Evolutionary conservation across 2,329 filamentous ascomycete genomes (phyloP).

Genomic region (Penicillium sp.): DNA sequence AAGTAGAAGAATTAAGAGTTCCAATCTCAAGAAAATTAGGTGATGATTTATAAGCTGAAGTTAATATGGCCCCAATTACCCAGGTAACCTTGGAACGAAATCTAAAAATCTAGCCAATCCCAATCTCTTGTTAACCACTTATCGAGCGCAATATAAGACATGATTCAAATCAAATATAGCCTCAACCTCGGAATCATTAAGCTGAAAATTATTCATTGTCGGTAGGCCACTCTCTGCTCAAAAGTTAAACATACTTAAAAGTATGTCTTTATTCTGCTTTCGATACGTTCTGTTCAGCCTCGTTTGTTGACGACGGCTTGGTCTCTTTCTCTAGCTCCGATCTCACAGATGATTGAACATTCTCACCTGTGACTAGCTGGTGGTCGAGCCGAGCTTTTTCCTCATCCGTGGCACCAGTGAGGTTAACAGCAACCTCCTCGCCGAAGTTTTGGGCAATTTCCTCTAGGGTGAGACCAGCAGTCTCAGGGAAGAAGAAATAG

Average conservation of each 20-base stretch:
- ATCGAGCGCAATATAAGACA: not conserved
- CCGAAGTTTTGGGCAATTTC: constrained; percentile 51
- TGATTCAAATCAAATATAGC: not conserved
- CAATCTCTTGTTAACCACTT: not conserved
- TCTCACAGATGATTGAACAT: not conserved
- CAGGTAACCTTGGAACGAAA: not conserved
- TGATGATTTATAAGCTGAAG: not conserved
- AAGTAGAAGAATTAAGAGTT: not conserved
- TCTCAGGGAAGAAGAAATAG: constrained; percentile 49
- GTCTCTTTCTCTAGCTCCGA: not conserved
- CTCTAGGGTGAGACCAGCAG: constrained; percentile 46
- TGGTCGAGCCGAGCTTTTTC: constrained; percentile 31
- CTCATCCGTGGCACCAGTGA: constrained; percentile 47
- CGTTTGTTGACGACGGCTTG: not conserved
- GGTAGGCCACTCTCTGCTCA: not conserved
- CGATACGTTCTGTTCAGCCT: not conserved
- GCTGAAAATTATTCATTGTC: not conserved
- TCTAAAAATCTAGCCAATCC: not conserved
- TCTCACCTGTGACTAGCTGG: constrained; percentile 4
- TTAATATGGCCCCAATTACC: not conserved
- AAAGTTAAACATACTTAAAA: not conserved
- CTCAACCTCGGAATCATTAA: not conserved
- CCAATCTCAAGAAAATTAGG: not conserved
- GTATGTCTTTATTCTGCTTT: not conserved
- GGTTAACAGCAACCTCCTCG: constrained; percentile 51